These are phyloP conservation scores for Fusarium tjaetaba DNA, from an alignment of 2,329 filamentous ascomycete genomes.

Conservation along the genomic window DNA sequence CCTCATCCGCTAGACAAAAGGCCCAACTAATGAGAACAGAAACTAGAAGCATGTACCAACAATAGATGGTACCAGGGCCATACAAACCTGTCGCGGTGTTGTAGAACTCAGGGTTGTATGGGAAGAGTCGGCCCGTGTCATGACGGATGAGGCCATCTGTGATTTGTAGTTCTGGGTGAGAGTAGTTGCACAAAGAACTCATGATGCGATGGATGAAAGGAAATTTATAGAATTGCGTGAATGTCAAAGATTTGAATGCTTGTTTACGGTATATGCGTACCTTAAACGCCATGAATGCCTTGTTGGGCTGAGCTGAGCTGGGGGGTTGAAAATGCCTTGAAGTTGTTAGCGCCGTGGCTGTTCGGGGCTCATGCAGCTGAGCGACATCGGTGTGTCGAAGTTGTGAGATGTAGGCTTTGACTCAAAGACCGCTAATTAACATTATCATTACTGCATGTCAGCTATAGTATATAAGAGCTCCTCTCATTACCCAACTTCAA, in stretches of 20 bases:
- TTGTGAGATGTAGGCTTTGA: background rate
- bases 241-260: background rate
- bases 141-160: conserved; percentile 1
- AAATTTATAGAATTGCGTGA: no score
- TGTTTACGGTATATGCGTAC: background rate
- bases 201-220: background rate
- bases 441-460: background rate
- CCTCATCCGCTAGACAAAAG: background rate
- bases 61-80: conserved; percentile 10
- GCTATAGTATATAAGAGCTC: background rate
- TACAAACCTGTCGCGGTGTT: background rate
- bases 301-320: background rate
- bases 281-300: background rate
- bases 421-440: background rate
- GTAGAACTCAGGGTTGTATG: conserved; percentile 23
- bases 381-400: background rate
- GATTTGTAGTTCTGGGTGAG: conserved; percentile 6
- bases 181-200: conserved; percentile 20
- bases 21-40: conserved; percentile 7
- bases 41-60: conserved; percentile 15
- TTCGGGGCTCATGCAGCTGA: background rate
- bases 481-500: background rate
- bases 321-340: background rate
- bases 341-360: conserved; percentile 1
- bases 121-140: background rate